Base-by-base conservation (phyloP, 352 stramenopile genomes). In the Albugo candida region DNA sequence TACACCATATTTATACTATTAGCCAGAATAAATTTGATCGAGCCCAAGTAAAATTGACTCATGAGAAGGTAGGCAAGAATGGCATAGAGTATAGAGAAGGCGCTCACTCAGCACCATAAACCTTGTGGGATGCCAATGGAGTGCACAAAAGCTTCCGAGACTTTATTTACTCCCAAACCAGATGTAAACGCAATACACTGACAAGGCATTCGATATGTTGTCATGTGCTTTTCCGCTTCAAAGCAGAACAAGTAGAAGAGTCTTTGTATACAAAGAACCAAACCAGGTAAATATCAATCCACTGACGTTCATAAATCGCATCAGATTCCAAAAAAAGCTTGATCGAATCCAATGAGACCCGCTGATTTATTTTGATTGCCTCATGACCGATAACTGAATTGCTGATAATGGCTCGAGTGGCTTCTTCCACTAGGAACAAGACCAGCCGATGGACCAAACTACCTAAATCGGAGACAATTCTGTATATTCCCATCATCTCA, bases 391-490 rank as follows among this genome's bases (percentile, higher is more conserved):
- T 51, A 11, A 68, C 65, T 36, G 93, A 65, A 48, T 96, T 97
- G 64, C 83, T 96, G 49, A 98, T 91, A 45, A 98, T 84, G 17
- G 84, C 77, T 59, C 96, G 86, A 10, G 75, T 92, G 17, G 94
- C 93, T 55, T 99, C 94, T 66, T 99, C 94, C 13, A 98, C 64
- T 4, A 93, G 93, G 58, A 97, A 69, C 44, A 98, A 93, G 1
- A 99, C 61, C 18, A 98, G 84, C 17, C 94, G 74, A 35, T 91
- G 88, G 36, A 95, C 89, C 43, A 98, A 74, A 17, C 91, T 95
- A 12, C 94, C 93, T 49, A 97, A 86, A 48, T 95, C 92, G 55
- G 87, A 89, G 18, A 93, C 92, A 38, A 98, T 80, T 40, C 93
- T 92, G 61, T 98, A 99, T 6, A 97, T 69, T 18, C 93, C 93